phyloP scores from a whole-genome alignment of 441 rosid genomes.

The Erodium moschatum region DNA sequence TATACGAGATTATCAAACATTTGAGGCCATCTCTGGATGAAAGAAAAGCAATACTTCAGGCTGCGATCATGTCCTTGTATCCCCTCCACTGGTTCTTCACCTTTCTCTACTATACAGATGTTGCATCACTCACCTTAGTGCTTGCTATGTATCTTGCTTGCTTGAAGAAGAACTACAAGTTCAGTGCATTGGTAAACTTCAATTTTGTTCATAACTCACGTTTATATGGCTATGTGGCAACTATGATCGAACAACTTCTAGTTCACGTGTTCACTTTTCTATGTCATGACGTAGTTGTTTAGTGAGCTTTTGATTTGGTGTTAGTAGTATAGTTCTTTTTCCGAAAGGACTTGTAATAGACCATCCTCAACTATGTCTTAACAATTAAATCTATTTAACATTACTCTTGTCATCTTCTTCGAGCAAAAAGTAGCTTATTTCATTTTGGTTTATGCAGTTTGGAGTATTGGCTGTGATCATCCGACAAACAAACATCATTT shows the following conservation, averaged over 20 bases:
- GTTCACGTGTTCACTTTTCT: neutral
- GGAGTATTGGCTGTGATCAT: conserved; percentile 57
- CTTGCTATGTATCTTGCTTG: conserved; percentile 85
- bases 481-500: conserved; percentile 76
- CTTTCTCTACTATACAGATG: conserved; percentile 91
- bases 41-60: conserved; percentile 47
- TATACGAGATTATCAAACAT: conserved; percentile 53
- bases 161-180: conserved; percentile 55
- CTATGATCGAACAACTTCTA: neutral
- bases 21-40: conserved; percentile 53
- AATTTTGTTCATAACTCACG: neutral
- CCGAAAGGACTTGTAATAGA: no score
- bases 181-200: conserved; percentile 71
- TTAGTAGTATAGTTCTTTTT: no score
- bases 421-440: neutral
- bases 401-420: neutral
- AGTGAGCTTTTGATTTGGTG: no score
- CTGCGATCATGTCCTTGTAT: conserved; percentile 54
- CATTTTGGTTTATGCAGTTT: conserved; percentile 40
- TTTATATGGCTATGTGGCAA: neutral
- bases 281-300: no score
- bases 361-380: neutral
- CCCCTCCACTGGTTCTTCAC: conserved; percentile 95
- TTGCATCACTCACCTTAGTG: conserved; percentile 69
- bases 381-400: neutral